These are phyloP conservation scores for Solanum chilense DNA, from an alignment of 257 asterid species.

Conservation along the genomic window DNA sequence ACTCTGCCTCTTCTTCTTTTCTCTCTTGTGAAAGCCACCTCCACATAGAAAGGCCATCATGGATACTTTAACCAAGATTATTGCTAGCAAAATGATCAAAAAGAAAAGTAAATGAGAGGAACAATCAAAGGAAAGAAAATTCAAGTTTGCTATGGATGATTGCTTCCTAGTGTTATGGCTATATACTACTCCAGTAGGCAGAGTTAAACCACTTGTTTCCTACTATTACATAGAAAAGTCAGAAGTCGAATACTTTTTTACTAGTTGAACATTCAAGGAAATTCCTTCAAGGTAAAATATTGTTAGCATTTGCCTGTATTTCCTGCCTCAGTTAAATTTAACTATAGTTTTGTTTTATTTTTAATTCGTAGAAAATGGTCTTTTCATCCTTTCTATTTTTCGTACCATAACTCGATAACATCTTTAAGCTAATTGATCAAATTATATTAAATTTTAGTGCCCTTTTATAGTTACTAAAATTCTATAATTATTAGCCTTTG, in stretches of 20 bases:
- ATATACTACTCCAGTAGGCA: not conserved
- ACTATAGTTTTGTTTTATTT: too few relatives aligned
- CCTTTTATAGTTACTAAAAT: too few relatives aligned
- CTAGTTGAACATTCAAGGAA: not conserved
- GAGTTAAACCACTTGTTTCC: not conserved
- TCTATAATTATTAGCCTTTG: not conserved
- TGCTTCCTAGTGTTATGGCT: not conserved
- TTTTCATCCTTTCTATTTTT: too few relatives aligned
- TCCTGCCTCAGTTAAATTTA: not conserved
- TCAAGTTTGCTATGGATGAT: not conserved
- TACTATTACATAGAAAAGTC: not conserved
- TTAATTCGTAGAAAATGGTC: too few relatives aligned
- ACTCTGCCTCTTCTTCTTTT: not conserved
- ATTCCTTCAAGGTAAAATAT: not conserved
- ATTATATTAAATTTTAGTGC: too few relatives aligned
- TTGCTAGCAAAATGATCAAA: slow-evolving; percentile 5
- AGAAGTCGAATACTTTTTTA: not conserved
- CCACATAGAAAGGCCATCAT: slow-evolving; percentile 33
- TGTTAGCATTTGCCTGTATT: not conserved
- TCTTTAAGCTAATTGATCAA: too few relatives aligned
- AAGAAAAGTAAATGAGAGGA: not conserved
- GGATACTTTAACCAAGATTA: slow-evolving; percentile 16
- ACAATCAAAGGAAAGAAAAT: not conserved
- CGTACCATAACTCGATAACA: too few relatives aligned
- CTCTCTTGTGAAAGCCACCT: slow-evolving; percentile 12